Percentiles rank a stretch among this genome's conserved stretches.
phyloP scores from a whole-genome alignment of 768 basidiomycete genomes.

The Russula abietina region DNA sequence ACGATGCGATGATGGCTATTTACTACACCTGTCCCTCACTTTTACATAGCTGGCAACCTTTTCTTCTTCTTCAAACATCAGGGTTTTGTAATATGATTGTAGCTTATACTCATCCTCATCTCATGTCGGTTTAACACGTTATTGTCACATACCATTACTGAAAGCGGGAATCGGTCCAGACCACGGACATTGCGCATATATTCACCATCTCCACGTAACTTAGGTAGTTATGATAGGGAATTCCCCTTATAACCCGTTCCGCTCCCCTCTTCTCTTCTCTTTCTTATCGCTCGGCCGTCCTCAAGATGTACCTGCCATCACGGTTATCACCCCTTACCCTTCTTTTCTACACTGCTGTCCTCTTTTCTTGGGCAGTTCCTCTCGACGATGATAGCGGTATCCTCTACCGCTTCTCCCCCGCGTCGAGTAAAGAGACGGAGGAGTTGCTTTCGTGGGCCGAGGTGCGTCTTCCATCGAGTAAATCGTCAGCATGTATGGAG shows the following conservation, averaged over 20 bases:
- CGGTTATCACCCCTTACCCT: not conserved
- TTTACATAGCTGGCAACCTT: not conserved
- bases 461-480: conserved; percentile 4
- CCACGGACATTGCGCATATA: not conserved
- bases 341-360: not conserved
- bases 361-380: conserved; percentile 4
- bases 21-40: not conserved
- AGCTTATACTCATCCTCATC: conserved; percentile 20
- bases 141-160: not conserved
- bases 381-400: not conserved
- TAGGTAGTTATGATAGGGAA: not conserved
- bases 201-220: not conserved
- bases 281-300: not conserved
- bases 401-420: conserved; percentile 16
- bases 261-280: no score
- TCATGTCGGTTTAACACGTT: conserved; percentile 13
- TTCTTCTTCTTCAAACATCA: not conserved
- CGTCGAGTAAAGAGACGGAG: conserved; percentile 4
- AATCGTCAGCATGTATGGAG: not conserved
- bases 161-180: not conserved
- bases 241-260: not conserved
- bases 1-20: not conserved
- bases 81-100: conserved; percentile 17
- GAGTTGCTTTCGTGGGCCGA: conserved; percentile 20
- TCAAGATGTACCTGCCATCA: conserved; percentile 3